These are phyloP conservation scores for Colletotrichum neosansevieriae DNA, from an alignment of 2,329 filamentous ascomycete genomes.

Conservation along the genomic window DNA sequence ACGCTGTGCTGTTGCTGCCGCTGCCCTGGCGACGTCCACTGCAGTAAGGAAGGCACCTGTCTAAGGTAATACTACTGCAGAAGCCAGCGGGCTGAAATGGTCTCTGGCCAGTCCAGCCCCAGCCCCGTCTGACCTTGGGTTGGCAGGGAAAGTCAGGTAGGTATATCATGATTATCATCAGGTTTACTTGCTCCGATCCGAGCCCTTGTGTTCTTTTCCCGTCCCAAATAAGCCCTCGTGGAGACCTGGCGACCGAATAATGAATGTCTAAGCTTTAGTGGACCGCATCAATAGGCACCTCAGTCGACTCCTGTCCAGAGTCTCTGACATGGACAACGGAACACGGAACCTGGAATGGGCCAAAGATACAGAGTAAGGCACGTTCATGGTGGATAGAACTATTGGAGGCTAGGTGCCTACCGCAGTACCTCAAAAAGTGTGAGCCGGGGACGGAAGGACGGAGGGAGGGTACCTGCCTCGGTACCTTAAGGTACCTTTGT, in stretches of 20 bases:
- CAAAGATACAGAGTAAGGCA: too few relatives aligned
- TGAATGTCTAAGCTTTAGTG: conserved; percentile 33
- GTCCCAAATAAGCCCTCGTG: conserved; percentile 29
- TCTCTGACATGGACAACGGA: too few relatives aligned
- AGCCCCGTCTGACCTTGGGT: too few relatives aligned
- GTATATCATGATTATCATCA: too few relatives aligned
- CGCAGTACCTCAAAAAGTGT: too few relatives aligned
- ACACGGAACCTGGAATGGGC: too few relatives aligned
- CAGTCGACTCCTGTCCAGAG: not conserved
- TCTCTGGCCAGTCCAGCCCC: too few relatives aligned
- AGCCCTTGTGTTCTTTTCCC: not conserved
- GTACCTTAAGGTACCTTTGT: not conserved
- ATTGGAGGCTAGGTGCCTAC: too few relatives aligned
- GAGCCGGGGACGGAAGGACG: not conserved
- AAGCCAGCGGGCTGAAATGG: too few relatives aligned
- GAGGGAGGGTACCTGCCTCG: not conserved
- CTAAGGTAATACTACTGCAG: too few relatives aligned
- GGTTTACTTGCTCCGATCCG: not conserved
- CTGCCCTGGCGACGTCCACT: not conserved
- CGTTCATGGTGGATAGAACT: too few relatives aligned
- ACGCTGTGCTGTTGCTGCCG: not conserved
- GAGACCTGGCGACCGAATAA: conserved; percentile 22
- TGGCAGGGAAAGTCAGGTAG: too few relatives aligned
- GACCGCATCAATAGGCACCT: conserved; percentile 5
- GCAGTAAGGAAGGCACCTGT: not conserved